Evolutionary conservation across 176 grass and related monocot genomes (phyloP).

Genomic region (Aegilops speltoides): DNA sequence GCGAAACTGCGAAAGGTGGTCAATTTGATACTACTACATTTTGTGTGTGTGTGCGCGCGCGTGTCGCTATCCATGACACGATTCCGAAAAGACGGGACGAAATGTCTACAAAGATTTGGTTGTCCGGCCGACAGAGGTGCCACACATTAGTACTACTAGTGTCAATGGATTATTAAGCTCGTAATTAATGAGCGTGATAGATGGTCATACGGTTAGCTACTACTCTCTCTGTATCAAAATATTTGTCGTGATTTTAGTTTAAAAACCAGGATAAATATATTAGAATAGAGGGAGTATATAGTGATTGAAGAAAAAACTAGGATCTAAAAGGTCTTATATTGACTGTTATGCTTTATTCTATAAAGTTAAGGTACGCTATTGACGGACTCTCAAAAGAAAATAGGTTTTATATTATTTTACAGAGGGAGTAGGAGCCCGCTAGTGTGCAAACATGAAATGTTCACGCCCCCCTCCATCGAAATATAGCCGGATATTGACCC

Average conservation of each 20-base stretch:
- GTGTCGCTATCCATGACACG: neutral
- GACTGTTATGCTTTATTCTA: too few relatives aligned
- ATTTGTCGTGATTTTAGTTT: too few relatives aligned
- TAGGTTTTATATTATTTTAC: too few relatives aligned
- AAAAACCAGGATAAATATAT: too few relatives aligned
- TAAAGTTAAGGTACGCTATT: too few relatives aligned
- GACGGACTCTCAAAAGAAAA: too few relatives aligned
- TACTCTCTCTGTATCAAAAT: too few relatives aligned
- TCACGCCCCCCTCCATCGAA: neutral
- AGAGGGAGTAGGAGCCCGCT: neutral
- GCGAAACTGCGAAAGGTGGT: neutral
- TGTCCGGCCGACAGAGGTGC: neutral
- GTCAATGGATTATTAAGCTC: neutral
- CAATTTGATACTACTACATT: neutral
- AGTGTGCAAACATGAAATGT: neutral
- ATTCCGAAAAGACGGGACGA: constrained; percentile 29
- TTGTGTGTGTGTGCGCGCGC: too few relatives aligned
- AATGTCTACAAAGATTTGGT: neutral
- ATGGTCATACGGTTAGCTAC: neutral
- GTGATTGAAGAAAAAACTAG: neutral
- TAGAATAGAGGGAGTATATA: too few relatives aligned
- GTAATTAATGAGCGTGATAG: neutral
- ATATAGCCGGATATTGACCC: neutral
- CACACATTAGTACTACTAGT: too few relatives aligned
- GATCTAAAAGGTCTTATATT: too few relatives aligned